Base-by-base conservation (phyloP, 257 asterid genomes). In the Cruciata laevipes region DNA sequence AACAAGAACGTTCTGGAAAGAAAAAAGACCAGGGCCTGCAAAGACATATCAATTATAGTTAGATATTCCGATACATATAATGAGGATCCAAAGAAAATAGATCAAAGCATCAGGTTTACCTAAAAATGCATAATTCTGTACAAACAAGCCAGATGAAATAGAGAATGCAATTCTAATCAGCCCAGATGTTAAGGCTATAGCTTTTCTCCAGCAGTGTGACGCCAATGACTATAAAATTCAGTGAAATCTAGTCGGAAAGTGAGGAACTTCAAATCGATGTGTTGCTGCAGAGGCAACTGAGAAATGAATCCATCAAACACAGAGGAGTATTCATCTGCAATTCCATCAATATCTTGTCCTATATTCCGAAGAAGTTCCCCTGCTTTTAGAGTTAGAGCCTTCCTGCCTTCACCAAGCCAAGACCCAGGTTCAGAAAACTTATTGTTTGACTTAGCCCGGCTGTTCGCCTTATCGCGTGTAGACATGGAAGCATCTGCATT, bases 331-430 rank as follows among this genome's bases (percentile, higher is more conserved):
- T 94, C 99, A 66, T 88, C 81, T 37, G 89, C 83, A 66, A 86
- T 84, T 68, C 85, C 81, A 71, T 87, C 97, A 27, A 94, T 82
- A 80, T 89, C 99, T 67, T 81, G 83, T 65, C 95, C 97, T 79
- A 84, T 83, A 71, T 71, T 84, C 40, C 71, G 78, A 47, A 94
- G 89, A 76, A 90, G 91, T 24, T 94, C 97, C 69, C 89, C 91
- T 17, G 91, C 96, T 42, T 96, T 95, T 73, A 65, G 85, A 71
- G 96, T 90, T 71, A 85, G 61, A 61, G 86, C 97, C 77, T 88
- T 94, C 85, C 96, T 83, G 75, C 97, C 99, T 84, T 88, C 97
- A 71, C 91, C 97, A 56, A 88, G 90, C 96, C 94, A 82, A 38
- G 95, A 77, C 49, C 89, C 95, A 33, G 84, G 68, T 69, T 86